phyloP scores from a whole-genome alignment of 2,329 filamentous ascomycete species.

The Corniculantispora saksenae region DNA sequence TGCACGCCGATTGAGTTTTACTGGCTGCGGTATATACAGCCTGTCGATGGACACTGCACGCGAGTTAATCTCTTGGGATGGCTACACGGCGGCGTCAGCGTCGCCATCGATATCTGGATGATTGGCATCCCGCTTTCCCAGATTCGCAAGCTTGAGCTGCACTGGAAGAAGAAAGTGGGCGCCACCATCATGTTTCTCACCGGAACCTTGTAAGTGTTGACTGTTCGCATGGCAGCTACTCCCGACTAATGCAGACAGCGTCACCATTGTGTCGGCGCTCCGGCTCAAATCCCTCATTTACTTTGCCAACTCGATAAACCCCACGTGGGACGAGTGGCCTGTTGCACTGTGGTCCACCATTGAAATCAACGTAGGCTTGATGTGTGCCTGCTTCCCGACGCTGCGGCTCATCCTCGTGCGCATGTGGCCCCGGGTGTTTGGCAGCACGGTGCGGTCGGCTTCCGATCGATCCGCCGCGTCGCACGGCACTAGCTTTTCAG shows the following conservation, averaged over 20 bases:
- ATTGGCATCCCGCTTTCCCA: constrained; percentile 52
- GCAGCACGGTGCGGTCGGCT: neutral
- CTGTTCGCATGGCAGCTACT: neutral
- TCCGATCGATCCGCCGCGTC: neutral
- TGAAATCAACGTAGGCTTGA: constrained; percentile 28
- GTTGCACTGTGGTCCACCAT: constrained; percentile 27
- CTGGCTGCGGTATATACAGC: constrained; percentile 54
- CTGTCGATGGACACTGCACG: constrained; percentile 47
- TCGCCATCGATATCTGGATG: constrained; percentile 54
- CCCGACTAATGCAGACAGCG: too few species aligned
- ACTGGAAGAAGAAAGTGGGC: constrained; percentile 50
- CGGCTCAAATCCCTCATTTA: constrained; percentile 24
- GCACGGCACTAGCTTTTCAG: neutral
- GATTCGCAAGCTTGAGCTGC: constrained; percentile 43
- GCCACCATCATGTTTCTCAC: constrained; percentile 53
- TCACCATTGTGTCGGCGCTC: constrained; percentile 27
- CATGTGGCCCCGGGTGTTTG: constrained; percentile 17
- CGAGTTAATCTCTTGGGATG: constrained; percentile 51
- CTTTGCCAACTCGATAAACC: constrained; percentile 25
- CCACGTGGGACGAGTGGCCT: constrained; percentile 25
- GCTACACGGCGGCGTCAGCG: constrained; percentile 53
- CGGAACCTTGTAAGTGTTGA: constrained; percentile 43
- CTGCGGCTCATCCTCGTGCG: constrained; percentile 27
- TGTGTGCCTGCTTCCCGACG: constrained; percentile 28
- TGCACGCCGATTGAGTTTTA: constrained; percentile 53